Evolutionary conservation across 805 yeast species (phyloP).

Genomic region (Torulaspora gathmanii): DNA sequence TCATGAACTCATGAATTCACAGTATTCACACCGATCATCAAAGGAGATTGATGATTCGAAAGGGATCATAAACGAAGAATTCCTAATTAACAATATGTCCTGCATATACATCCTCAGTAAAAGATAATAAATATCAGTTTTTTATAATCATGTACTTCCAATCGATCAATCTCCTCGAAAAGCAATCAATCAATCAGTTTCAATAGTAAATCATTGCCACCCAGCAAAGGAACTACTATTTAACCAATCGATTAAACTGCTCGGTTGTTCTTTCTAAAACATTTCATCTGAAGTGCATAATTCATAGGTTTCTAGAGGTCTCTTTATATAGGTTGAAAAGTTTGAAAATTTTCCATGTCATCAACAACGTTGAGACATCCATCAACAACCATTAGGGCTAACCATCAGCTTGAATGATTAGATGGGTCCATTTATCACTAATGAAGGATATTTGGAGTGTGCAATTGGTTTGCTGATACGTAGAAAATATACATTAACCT

Average conservation of each 20-base stretch:
- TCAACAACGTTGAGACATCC: neutral
- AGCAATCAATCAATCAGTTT: neutral
- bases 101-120: constrained; percentile 74
- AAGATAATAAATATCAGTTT: constrained; percentile 28
- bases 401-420: neutral
- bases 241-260: too few relatives aligned
- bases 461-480: constrained; percentile 6
- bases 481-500: constrained; percentile 9
- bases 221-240: constrained; percentile 3
- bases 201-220: constrained; percentile 1
- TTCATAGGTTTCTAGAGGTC: too few relatives aligned
- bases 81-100: constrained; percentile 61
- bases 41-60: constrained; percentile 9
- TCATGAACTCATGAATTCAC: constrained; percentile 30
- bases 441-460: constrained; percentile 2
- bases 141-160: constrained; percentile 33
- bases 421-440: neutral
- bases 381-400: neutral
- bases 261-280: neutral
- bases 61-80: constrained; percentile 70
- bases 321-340: neutral
- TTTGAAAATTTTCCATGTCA: neutral
- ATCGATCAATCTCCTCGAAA: neutral
- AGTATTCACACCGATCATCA: constrained; percentile 6
- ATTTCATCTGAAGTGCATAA: too few relatives aligned